Base-by-base conservation (phyloP, 768 basidiomycete genomes). In the Termitomyces sp. region DNA sequence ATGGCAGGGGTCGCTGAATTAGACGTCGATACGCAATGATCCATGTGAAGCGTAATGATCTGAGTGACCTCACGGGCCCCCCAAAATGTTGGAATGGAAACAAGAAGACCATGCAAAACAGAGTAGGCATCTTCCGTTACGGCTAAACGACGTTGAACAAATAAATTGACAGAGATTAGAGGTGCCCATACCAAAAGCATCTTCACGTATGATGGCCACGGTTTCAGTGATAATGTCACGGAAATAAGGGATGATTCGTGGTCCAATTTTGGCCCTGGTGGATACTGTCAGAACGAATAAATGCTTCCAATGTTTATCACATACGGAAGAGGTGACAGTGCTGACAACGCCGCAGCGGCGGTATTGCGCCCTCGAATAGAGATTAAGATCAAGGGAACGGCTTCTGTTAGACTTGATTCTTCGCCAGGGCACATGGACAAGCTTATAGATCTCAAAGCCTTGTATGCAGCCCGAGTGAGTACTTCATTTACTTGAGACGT, bases 241-340 rank as follows among this genome's bases (percentile, higher is more conserved):
- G 73, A 97, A 88, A 71, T 85, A 81, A 5, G 96, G 93, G 50
- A 99, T 93, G 50, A 94, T 79, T 0, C 96, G 87, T 12, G 95
- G 93, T 0, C 92, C 93, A 22, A 98, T 81, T 46, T 87, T 85
- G 20, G 78, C 69, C 20, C 93, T 96, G 65, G 16, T 45, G 36
- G 45, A 57, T 42, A 5, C 37, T 33, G 39, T 55, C 37, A 58
- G 32, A 44, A 36, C n/a, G 34, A 54, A 5, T 3, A 26, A 44
- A 33, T 33, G 37, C 4, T 9, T 16, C 9, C 16, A 22, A 24
- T 30, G 47, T 36, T 33, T 46, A 55, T 33, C 24, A 79, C 82
- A 33, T 68, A 93, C 89, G 83, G 76, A 56, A 94, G 76, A 34
- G 83, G 76, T 5, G 82, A 70, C 32, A 95, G 68, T 1, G 86